phyloP scores from a whole-genome alignment of 179 eudicot genomes.

The Spinacia oleracea region DNA sequence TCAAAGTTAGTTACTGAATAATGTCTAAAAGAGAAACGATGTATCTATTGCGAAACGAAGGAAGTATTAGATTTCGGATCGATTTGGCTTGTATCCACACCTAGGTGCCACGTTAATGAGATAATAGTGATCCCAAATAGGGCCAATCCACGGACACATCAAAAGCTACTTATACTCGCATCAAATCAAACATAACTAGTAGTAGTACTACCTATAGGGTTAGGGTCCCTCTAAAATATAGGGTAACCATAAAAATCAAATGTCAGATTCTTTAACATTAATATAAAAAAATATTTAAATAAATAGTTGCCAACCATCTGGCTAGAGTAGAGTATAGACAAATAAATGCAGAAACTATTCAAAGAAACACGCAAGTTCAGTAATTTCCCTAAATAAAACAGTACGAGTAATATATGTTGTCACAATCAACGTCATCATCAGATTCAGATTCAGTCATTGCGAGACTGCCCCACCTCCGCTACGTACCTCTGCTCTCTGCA shows the following conservation, averaged over 20 bases:
- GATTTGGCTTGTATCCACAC: no score
- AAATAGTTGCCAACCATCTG: not conserved
- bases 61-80: no score
- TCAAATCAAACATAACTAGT: not conserved
- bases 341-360: not conserved
- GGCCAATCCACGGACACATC: not conserved
- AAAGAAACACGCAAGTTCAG: constrained; percentile 12
- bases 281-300: not conserved
- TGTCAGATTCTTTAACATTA: not conserved
- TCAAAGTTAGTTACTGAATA: no score
- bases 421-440: not conserved
- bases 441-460: not conserved
- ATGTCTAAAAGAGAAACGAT: no score
- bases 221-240: no score
- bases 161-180: not conserved
- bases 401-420: not conserved
- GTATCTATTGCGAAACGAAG: no score
- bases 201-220: not conserved
- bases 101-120: constrained; percentile 10
- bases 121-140: not conserved
- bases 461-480: not conserved
- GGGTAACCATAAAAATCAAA: not conserved
- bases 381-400: not conserved
- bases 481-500: not conserved
- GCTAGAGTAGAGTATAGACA: no score